A percentile compares a stretch with the other conserved stretches of the same genome.
phyloP scores from a whole-genome alignment of 2,329 filamentous ascomycete species.

The Rhytidhysteron rufulum region DNA sequence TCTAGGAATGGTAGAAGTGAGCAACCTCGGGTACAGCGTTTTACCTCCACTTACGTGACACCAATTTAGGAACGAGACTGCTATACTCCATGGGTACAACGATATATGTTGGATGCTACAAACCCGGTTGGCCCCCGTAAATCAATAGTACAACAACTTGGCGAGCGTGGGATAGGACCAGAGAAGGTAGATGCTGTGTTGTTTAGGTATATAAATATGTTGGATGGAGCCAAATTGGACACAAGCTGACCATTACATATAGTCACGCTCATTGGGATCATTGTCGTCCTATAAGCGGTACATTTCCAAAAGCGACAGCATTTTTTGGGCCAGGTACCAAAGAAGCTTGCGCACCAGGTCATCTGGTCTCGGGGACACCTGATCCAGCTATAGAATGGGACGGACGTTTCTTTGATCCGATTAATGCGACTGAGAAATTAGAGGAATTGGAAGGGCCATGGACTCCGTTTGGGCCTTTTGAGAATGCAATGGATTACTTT shows the following conservation, averaged over 20 bases:
- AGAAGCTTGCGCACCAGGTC: conserved; percentile 25
- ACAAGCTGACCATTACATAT: not conserved
- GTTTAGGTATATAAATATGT: conserved; percentile 19
- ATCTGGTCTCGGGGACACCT: conserved; percentile 23
- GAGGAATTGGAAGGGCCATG: conserved; percentile 25
- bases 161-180: conserved; percentile 15
- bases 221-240: conserved; percentile 1
- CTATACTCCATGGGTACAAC: conserved; percentile 32
- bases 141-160: conserved; percentile 24
- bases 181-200: conserved; percentile 22
- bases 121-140: conserved; percentile 25
- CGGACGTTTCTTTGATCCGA: conserved; percentile 29
- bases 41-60: too few species aligned
- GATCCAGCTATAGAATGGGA: conserved; percentile 27
- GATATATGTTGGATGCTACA: conserved; percentile 22
- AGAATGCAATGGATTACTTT: conserved; percentile 34
- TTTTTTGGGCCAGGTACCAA: conserved; percentile 28
- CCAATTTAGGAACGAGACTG: conserved; percentile 25
- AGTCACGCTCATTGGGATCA: conserved; percentile 34
- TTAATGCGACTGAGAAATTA: conserved; percentile 23
- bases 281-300: conserved; percentile 22
- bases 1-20: conserved; percentile 27
- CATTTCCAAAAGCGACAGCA: conserved; percentile 26
- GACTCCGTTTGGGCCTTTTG: conserved; percentile 31
- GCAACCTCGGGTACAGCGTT: too few species aligned